Conservation (phyloP, 1,284 basidiomycete species). For the Ceratobasidium sp. region DNA sequence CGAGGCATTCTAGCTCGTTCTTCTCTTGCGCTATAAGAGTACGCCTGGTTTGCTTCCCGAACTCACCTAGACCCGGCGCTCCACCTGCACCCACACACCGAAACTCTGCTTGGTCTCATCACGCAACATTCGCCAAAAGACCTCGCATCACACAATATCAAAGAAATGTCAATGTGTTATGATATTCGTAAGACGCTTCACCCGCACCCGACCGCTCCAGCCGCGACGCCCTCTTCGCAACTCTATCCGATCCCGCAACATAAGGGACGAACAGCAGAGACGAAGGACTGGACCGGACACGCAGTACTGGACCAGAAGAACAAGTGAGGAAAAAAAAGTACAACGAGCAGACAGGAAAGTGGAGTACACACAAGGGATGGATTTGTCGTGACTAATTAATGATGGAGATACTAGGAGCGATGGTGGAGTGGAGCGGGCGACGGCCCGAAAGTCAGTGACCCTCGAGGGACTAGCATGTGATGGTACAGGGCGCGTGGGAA, state of each 20-base stretch:
- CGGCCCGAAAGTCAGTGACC: not conserved
- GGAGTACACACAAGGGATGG: constrained; percentile 6
- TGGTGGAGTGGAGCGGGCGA: constrained; percentile 28
- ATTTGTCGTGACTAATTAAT: constrained; percentile 13
- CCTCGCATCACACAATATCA: not conserved
- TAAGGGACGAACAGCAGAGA: not conserved
- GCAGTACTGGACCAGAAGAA: not conserved
- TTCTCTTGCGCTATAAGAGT: too few relatives aligned
- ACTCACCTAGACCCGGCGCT: not conserved
- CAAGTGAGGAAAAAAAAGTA: not conserved
- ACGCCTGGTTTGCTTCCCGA: not conserved
- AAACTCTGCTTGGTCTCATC: not conserved
- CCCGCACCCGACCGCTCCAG: constrained; percentile 6
- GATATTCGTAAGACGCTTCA: not conserved
- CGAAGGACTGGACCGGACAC: constrained; percentile 34
- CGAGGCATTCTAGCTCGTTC: too few relatives aligned
- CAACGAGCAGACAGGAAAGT: not conserved
- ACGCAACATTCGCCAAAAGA: too few relatives aligned
- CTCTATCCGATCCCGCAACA: constrained; percentile 11
- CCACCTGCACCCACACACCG: not conserved
- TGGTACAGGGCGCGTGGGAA: constrained; percentile 20
- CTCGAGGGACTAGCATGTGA: not conserved
- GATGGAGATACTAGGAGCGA: constrained; percentile 23
- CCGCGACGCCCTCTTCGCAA: constrained; percentile 36
- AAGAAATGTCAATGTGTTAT: not conserved